phyloP scores from a whole-genome alignment of 2,329 filamentous ascomycete species.

The Sporothrix dimorphospora region DNA sequence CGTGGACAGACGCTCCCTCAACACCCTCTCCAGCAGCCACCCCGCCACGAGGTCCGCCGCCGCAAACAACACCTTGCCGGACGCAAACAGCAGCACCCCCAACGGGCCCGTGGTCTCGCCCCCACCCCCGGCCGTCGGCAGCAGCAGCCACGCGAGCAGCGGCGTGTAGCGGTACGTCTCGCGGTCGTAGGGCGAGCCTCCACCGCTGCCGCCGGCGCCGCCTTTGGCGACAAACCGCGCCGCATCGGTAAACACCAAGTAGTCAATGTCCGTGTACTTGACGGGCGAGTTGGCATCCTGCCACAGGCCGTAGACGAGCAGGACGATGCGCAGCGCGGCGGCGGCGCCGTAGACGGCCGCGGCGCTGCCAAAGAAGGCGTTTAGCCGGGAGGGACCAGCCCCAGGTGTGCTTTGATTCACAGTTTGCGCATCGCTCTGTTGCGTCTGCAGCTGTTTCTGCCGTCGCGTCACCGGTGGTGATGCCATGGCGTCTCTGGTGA shows the following conservation, averaged over 20 bases:
- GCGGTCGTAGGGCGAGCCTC: constrained; percentile 70
- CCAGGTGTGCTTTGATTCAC: no score
- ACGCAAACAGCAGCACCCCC: constrained; percentile 67
- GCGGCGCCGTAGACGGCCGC: constrained; percentile 59
- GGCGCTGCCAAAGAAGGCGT: constrained; percentile 44
- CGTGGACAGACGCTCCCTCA: constrained; percentile 33
- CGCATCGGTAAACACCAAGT: constrained; percentile 96
- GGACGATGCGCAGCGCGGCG: constrained; percentile 66
- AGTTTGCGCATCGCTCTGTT: no score
- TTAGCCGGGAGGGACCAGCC: constrained; percentile 24
- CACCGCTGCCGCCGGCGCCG: constrained; percentile 34
- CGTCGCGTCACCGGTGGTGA: constrained; percentile 15
- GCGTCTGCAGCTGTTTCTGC: constrained; percentile 6
- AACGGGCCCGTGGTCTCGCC: constrained; percentile 37
- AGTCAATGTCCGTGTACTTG: constrained; percentile 99
- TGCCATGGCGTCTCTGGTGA: constrained; percentile 3
- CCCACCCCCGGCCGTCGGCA: constrained; percentile 68
- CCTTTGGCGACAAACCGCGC: constrained; percentile 70
- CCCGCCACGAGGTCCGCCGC: constrained; percentile 81
- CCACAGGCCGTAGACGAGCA: constrained; percentile 87
- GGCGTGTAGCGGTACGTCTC: constrained; percentile 98
- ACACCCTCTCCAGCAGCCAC: constrained; percentile 65
- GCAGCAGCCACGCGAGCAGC: constrained; percentile 84
- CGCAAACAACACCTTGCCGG: constrained; percentile 87
- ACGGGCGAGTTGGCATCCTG: constrained; percentile 90